Base-by-base conservation (phyloP, 192 early-diverging fungal genomes). In the Glomus cerebriforme region DNA sequence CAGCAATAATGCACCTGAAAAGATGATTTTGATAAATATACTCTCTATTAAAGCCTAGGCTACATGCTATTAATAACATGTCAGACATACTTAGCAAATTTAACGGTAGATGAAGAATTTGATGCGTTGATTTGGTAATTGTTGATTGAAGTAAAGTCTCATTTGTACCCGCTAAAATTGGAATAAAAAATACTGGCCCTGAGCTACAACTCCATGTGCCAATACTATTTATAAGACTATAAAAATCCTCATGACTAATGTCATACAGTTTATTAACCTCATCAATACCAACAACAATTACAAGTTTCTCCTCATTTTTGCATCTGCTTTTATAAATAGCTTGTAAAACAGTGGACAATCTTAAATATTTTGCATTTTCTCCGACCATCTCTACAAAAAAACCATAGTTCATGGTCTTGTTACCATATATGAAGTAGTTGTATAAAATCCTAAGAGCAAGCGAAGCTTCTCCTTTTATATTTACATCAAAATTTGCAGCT, bases 261-360 rank as follows among this genome's bases (percentile, higher is more conserved):
- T 73, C 71, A n/a, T 73, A 1, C 13, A 73, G 3, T 54, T 73
- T 73, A n/a, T 73, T 73, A n/a, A 73, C 39, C 0, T 73, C 45
- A 73, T 73, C 45, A 7, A 73, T 73, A 7, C 26, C 45, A 73
- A 73, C 45, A 8, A 73, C 43, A 47, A 72, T 49, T 72, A n/a
- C 70, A 4, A 49, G 7, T 2, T 43, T 72, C 10, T n/a, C 4
- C 1, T 10, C 26, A 26, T 72, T 72, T n/a, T 72, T 72, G n/a
- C 3, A 45, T 12, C 29, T 68, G 19, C 7, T 22, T 39, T 49
- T 49, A 72, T 43, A 49, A 47, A 72, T 72, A 47, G 70, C 24
- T 26, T 72, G 37, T 27, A 72, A 72, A 72, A 24, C 70, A 49
- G 12, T 0, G 10, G 0, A 10, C 10, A 72, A 54, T 1, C 0